phyloP scores from a whole-genome alignment of 202 grass and related monocot species.

The Musa balbisiana region DNA sequence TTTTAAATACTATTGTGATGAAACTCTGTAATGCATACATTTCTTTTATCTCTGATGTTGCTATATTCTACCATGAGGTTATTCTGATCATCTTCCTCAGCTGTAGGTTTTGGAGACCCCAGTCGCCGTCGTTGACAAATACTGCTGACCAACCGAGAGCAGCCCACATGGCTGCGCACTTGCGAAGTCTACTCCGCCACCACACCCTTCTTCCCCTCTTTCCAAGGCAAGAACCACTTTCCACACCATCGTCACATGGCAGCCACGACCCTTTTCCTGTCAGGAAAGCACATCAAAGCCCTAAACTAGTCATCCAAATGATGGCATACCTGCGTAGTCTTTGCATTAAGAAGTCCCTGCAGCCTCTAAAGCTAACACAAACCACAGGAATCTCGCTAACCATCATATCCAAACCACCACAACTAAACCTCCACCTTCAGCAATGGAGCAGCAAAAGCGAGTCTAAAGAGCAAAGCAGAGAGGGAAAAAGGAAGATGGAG shows the following conservation, averaged over 20 bases:
- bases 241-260: not conserved
- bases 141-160: too few relatives aligned
- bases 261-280: not conserved
- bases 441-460: not conserved
- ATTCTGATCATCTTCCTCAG: too few relatives aligned
- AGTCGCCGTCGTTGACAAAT: too few relatives aligned
- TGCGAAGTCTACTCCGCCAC: not conserved
- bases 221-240: not conserved
- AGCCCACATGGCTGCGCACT: not conserved
- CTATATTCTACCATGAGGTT: too few relatives aligned
- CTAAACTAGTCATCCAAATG: not conserved
- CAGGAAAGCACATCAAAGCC: not conserved
- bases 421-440: not conserved
- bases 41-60: too few relatives aligned
- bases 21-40: too few relatives aligned
- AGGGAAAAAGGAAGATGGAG: not conserved
- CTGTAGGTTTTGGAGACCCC: too few relatives aligned
- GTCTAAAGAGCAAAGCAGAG: not conserved
- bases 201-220: too few relatives aligned
- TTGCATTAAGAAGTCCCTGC: not conserved
- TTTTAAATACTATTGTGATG: too few relatives aligned
- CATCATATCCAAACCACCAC: too few relatives aligned
- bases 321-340: not conserved
- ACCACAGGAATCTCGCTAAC: too few relatives aligned
- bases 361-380: not conserved